Percentiles rank a stretch among this genome's conserved stretches.
Evolutionary conservation across 179 eudicot genomes (phyloP).

Genomic region (Actinidia arguta): DNA sequence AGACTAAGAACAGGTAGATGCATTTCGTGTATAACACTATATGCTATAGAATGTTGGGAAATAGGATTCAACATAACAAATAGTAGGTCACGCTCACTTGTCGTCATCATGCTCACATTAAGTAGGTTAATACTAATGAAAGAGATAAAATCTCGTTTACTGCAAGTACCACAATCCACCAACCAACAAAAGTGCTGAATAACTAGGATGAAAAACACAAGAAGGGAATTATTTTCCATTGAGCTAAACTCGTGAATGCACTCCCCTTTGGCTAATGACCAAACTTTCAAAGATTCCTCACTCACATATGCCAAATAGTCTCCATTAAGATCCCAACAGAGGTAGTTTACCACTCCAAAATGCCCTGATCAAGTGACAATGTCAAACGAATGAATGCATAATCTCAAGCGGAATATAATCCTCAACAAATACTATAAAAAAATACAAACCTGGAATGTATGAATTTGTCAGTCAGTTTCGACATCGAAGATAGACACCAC

Average conservation of each 20-base stretch:
- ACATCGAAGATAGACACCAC: conserved; percentile 80
- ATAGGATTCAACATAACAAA: not conserved
- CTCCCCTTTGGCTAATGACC: conserved; percentile 84
- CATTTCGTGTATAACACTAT: not conserved
- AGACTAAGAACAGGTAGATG: not conserved
- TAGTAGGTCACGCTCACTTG: not conserved
- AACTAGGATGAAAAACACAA: conserved; percentile 96
- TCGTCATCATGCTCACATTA: not conserved
- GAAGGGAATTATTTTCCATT: conserved; percentile 88
- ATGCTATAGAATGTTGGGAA: not conserved
- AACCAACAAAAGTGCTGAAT: conserved; percentile 81
- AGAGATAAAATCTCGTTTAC: not conserved
- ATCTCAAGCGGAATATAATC: not conserved
- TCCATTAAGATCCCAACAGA: no score
- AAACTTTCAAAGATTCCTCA: no score
- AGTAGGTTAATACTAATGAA: not conserved
- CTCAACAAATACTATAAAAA: not conserved
- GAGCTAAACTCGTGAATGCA: conserved; percentile 81
- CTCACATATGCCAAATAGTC: no score
- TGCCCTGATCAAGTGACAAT: no score
- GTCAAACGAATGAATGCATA: not conserved
- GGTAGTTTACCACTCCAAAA: no score
- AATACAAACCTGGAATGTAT: conserved; percentile 69
- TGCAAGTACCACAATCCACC: conserved; percentile 71
- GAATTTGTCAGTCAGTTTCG: no score